Base-by-base conservation (phyloP, 129 eudicot genomes). In the Logfia minima region DNA sequence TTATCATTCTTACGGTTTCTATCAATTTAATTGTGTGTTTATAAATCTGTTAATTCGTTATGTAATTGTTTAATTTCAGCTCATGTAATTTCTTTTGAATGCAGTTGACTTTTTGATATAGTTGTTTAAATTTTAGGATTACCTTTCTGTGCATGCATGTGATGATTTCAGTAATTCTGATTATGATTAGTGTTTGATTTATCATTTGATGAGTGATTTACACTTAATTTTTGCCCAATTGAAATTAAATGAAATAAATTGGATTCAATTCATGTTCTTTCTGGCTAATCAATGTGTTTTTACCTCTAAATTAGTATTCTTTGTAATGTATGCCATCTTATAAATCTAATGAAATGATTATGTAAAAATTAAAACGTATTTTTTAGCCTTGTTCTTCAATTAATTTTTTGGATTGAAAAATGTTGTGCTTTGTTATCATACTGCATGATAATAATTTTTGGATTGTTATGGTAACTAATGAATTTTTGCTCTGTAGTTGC, bases 401-500 rank as follows among this genome's bases (percentile, higher is more conserved):
- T 41, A 41, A n/a, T 62, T 69, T 72, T 35, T 63, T 64, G 66
- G 24, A 52, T 51, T 52, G 67, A 11, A 48, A 24, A 48, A 48
- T 48, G 55, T 11, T 16, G n/a, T 48, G 18, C 11, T 48, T 65
- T 80, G n/a, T 10, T 39, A 65, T 77, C 29, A 2, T 55, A 41
- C 29, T 63, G 29, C 16, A n/a, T 71, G 59, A 55, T 77, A 21
- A 64, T 51, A 43, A 41, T 74, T 43, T 23, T 71, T 23, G 61
- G 17, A 0, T 77, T 68, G 64, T 28, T 63, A 60, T 66, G 22
- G 45, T 13, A 55, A 56, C 72, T 61, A 59, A 39, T 53, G 34
- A 23, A 68, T 69, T 41, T 8, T 78, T 78, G 32, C 39, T 56
- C 61, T 23, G 31, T 68, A 94, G 98, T 91, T 84, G 98, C 85